phyloP scores from a whole-genome alignment of 2,329 filamentous ascomycete species.

The Uncinocarpus reesii region DNA sequence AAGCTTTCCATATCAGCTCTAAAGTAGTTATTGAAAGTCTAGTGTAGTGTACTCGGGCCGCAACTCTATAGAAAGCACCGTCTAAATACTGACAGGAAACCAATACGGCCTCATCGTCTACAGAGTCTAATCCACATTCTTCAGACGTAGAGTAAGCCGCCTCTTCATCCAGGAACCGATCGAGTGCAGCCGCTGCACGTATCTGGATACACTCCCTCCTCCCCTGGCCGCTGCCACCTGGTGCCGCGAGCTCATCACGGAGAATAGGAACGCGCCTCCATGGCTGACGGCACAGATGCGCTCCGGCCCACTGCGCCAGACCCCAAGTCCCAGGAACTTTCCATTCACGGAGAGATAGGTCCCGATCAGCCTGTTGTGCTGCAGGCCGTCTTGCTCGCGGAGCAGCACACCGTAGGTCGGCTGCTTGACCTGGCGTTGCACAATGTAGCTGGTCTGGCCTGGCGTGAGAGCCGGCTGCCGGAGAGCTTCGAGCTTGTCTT shows the following conservation, averaged over 20 bases:
- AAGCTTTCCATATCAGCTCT: too few species aligned
- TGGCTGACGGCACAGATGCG: constrained; percentile 18
- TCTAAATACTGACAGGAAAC: too few species aligned
- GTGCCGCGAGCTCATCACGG: constrained; percentile 6
- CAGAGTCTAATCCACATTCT: constrained; percentile 9
- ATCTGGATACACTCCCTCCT: background rate
- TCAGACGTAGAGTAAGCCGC: background rate
- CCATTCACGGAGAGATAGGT: constrained; percentile 24
- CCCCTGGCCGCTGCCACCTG: background rate
- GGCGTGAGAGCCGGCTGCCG: constrained; percentile 6
- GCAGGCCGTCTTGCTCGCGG: constrained; percentile 9
- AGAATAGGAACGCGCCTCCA: constrained; percentile 15
- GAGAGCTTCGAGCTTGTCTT: constrained; percentile 17
- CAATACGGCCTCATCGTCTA: too few species aligned
- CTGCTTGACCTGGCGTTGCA: constrained; percentile 20
- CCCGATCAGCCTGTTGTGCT: constrained; percentile 20
- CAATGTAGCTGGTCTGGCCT: constrained; percentile 17
- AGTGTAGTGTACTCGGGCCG: too few species aligned
- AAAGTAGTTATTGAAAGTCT: too few species aligned
- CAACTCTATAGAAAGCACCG: too few species aligned
- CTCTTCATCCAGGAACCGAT: constrained; percentile 2
- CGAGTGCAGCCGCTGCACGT: constrained; percentile 3
- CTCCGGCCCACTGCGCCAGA: constrained; percentile 22
- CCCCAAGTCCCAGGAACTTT: constrained; percentile 20
- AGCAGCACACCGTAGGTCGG: constrained; percentile 19